Conservation (phyloP, 2,329 filamentous ascomycete species). For the Arthrobotrys iridis region DNA sequence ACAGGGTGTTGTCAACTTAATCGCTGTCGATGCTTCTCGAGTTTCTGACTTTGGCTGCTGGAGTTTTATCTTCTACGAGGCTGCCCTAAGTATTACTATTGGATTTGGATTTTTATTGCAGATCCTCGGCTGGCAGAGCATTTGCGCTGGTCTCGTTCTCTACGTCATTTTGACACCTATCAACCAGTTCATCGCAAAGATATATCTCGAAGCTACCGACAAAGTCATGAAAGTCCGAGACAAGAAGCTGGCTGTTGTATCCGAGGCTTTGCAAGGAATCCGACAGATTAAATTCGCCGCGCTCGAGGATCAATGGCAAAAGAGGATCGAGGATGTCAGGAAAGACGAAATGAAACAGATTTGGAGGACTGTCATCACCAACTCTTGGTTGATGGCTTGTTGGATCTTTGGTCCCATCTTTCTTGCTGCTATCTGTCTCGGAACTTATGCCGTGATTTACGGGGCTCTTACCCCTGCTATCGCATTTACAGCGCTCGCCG, state of each 20-base stretch:
- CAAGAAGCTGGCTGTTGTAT: conserved; percentile 77
- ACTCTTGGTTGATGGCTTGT: conserved; percentile 71
- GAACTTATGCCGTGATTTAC: conserved; percentile 73
- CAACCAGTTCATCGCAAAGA: conserved; percentile 74
- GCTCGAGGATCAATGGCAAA: conserved; percentile 77
- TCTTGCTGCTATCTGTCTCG: conserved; percentile 75
- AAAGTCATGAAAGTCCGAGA: conserved; percentile 79
- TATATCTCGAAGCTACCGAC: conserved; percentile 73
- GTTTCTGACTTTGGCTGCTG: conserved; percentile 75
- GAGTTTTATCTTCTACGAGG: conserved; percentile 73
- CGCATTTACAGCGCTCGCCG: conserved; percentile 79
- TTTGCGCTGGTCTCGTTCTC: conserved; percentile 72
- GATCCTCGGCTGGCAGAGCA: conserved; percentile 76
- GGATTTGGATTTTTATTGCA: conserved; percentile 74
- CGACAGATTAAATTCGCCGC: conserved; percentile 87
- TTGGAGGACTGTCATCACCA: conserved; percentile 73
- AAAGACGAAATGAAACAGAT: conserved; percentile 74
- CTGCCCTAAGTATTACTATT: conserved; percentile 71
- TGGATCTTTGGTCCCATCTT: conserved; percentile 79
- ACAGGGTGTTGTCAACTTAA: conserved; percentile 79
- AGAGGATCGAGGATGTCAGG: conserved; percentile 73
- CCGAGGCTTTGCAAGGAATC: conserved; percentile 78
- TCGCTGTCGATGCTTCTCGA: conserved; percentile 78
- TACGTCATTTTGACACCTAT: conserved; percentile 74
- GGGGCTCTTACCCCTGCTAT: conserved; percentile 75